These are phyloP conservation scores for Rhynchosporium graminicola DNA, from an alignment of 2,329 filamentous ascomycete genomes.

Conservation along the genomic window DNA sequence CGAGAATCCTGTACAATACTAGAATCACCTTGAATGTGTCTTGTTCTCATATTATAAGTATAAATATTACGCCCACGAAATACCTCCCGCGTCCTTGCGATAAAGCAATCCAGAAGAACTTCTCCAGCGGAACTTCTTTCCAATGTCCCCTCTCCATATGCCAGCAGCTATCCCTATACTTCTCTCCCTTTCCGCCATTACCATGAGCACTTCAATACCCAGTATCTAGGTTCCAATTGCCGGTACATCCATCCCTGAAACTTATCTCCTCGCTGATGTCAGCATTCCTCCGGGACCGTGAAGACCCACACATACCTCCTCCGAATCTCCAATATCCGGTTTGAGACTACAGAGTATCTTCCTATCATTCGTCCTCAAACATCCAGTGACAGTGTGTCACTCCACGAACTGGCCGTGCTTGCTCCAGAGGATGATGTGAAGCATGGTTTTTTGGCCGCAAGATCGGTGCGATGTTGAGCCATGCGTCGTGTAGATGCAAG, in stretches of 20 bases:
- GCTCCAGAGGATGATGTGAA: constrained; percentile 57
- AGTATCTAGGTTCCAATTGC: constrained; percentile 31
- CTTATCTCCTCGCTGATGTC: constrained; percentile 49
- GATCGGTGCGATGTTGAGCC: constrained; percentile 66
- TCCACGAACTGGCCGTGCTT: constrained; percentile 51
- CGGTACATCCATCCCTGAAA: constrained; percentile 34
- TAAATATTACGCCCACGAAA: not conserved
- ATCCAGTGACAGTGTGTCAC: constrained; percentile 58
- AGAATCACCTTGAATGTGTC: too few relatives aligned
- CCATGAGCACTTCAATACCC: not conserved
- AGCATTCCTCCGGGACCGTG: constrained; percentile 53
- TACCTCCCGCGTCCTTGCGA: not conserved
- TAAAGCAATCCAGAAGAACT: constrained; percentile 32
- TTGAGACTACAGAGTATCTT: constrained; percentile 60
- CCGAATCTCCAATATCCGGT: constrained; percentile 52
- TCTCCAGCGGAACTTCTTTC: constrained; percentile 33
- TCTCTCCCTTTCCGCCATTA: constrained; percentile 25
- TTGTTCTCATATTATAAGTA: too few relatives aligned
- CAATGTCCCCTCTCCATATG: constrained; percentile 38
- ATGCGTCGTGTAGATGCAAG: constrained; percentile 56
- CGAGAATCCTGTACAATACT: too few relatives aligned
- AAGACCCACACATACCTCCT: constrained; percentile 58
- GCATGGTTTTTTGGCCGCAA: constrained; percentile 55
- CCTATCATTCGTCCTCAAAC: constrained; percentile 60
- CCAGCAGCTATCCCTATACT: constrained; percentile 37